These are phyloP conservation scores for Hygrophoropsis aurantiaca DNA, from an alignment of 768 basidiomycete genomes.

Conservation along the genomic window DNA sequence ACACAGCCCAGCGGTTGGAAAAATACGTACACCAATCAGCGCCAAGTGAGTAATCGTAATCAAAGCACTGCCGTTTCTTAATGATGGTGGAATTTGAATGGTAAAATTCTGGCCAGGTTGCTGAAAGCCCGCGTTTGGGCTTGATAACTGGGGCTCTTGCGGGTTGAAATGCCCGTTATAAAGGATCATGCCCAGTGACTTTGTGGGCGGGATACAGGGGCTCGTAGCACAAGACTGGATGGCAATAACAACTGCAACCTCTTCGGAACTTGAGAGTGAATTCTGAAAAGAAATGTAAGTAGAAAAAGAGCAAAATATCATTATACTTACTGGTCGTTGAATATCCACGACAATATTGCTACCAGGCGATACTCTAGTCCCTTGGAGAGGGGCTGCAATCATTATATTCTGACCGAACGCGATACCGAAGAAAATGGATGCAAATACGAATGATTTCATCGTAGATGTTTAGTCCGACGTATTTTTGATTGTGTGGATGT, in stretches of 20 bases:
- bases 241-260: conserved; percentile 35
- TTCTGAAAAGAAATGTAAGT: conserved; percentile 20
- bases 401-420: conserved; percentile 38
- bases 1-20: background rate
- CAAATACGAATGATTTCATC: background rate
- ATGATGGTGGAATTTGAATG: background rate
- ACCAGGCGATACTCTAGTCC: background rate
- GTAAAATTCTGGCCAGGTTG: background rate
- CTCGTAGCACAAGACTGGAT: conserved; percentile 20
- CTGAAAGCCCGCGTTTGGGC: background rate
- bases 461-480: too few relatives aligned
- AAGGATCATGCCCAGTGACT: conserved; percentile 27
- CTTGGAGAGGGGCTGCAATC: conserved; percentile 35
- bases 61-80: background rate
- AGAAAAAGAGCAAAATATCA: background rate
- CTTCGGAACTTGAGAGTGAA: conserved; percentile 28
- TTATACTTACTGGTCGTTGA: conserved; percentile 1
- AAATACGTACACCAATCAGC: background rate
- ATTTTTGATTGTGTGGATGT: too few relatives aligned
- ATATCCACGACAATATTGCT: background rate
- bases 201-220: conserved; percentile 15
- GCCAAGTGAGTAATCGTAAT: background rate
- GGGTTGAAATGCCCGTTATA: conserved; percentile 29
- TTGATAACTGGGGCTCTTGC: background rate
- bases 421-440: background rate